Conservation (phyloP, 73 alveolate species). For the Symbiodinium natans region DNA sequence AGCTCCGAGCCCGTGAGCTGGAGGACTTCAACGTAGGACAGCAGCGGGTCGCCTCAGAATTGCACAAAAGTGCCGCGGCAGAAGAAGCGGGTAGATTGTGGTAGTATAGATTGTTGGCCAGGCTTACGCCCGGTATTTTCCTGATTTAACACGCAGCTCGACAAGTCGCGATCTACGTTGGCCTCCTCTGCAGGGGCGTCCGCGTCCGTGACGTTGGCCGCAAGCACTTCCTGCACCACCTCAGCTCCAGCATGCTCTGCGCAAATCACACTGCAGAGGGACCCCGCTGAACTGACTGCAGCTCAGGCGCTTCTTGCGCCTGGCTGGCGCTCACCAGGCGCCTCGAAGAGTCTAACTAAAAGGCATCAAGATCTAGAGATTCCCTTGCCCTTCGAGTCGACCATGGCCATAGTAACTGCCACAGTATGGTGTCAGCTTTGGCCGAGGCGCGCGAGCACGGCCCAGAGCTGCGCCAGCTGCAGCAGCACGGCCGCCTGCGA, state of each 20-base stretch:
- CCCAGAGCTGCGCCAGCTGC: conserved; percentile 27
- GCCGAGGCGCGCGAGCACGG: background rate
- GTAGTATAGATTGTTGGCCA: too few species aligned
- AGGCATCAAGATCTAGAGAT: too few species aligned
- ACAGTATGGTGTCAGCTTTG: too few species aligned
- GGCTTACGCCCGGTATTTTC: too few species aligned
- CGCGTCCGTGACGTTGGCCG: background rate
- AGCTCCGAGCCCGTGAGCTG: background rate
- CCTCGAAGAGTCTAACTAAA: background rate
- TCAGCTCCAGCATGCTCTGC: background rate
- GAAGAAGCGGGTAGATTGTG: too few species aligned
- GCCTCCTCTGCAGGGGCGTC: background rate
- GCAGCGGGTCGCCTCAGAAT: background rate
- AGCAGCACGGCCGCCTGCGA: background rate
- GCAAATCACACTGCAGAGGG: background rate
- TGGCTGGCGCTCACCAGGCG: background rate
- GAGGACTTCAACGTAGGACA: background rate
- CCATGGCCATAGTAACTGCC: too few species aligned
- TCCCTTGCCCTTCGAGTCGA: too few species aligned
- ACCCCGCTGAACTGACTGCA: background rate
- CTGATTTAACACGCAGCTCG: too few species aligned
- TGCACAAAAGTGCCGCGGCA: background rate
- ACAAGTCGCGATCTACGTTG: background rate
- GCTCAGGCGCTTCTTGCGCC: background rate
- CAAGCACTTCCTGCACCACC: background rate